Evolutionary conservation across 2,329 filamentous ascomycete genomes (phyloP).

Genomic region (Onygena corvina): DNA sequence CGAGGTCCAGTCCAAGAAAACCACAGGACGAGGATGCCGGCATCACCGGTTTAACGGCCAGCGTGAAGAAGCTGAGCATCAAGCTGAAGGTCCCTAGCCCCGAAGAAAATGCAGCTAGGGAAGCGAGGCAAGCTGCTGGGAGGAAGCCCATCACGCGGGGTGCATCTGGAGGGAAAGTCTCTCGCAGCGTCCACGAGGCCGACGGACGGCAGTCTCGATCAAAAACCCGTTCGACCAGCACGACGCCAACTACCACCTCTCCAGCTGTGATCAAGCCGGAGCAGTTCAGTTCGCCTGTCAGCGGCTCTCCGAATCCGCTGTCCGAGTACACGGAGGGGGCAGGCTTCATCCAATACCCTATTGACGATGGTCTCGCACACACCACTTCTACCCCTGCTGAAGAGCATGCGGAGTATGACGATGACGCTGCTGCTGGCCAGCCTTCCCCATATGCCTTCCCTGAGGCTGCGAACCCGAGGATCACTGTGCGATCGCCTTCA

Average conservation of each 20-base stretch:
- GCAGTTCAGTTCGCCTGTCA: background rate
- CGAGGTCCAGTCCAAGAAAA: background rate
- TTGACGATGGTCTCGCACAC: background rate
- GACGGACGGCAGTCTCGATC: background rate
- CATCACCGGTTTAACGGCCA: slow-evolving; percentile 39
- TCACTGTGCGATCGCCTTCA: slow-evolving; percentile 23
- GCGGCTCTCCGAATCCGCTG: background rate
- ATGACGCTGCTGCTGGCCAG: slow-evolving; percentile 11
- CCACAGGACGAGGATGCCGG: background rate
- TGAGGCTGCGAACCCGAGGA: slow-evolving; percentile 13
- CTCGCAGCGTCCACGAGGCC: background rate
- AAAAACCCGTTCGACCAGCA: background rate
- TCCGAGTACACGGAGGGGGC: background rate
- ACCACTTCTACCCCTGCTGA: background rate
- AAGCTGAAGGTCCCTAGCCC: slow-evolving; percentile 47
- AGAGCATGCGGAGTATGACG: background rate
- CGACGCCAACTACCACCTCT: background rate
- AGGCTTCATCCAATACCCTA: background rate
- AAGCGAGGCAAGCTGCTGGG: slow-evolving; percentile 25
- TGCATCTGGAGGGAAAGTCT: background rate
- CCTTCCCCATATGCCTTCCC: slow-evolving; percentile 10
- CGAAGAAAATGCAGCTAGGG: slow-evolving; percentile 45
- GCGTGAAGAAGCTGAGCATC: slow-evolving; percentile 43
- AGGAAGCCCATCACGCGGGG: background rate
- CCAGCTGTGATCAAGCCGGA: background rate